phyloP scores from a whole-genome alignment of 257 asterid species.

The Galeopsis tetrahit region DNA sequence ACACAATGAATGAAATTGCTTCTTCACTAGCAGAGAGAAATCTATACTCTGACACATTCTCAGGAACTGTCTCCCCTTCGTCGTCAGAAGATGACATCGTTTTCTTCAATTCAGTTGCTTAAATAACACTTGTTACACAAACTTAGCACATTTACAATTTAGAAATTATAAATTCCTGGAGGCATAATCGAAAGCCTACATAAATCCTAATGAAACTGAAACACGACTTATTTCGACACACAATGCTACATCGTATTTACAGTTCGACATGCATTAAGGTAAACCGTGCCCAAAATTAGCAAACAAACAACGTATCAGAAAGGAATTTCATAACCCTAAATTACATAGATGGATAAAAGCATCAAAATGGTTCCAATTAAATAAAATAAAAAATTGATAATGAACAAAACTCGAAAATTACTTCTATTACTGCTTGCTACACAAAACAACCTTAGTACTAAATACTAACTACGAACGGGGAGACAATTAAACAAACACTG shows the following conservation, averaged over 20 bases:
- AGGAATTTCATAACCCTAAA: background rate
- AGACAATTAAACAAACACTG: no score
- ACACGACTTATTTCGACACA: background rate
- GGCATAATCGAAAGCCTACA: background rate
- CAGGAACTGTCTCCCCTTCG: conserved; percentile 54
- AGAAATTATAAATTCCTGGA: background rate
- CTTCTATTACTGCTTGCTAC: background rate
- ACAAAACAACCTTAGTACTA: no score
- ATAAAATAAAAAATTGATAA: background rate
- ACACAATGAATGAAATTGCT: conserved; percentile 56
- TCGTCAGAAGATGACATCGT: conserved; percentile 81
- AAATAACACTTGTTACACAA: background rate
- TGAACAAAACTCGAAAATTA: background rate
- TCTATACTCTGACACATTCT: conserved; percentile 58
- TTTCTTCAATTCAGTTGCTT: conserved; percentile 20
- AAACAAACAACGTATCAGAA: background rate
- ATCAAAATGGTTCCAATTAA: background rate
- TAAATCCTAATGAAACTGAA: background rate
- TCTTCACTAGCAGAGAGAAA: conserved; percentile 50
- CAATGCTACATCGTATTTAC: no score
- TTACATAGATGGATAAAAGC: background rate
- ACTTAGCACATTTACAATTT: background rate
- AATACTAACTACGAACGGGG: no score
- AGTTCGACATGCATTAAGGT: no score
- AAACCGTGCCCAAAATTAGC: background rate